Evolutionary conservation across 805 yeast genomes (phyloP).

Genomic region (Spathaspora hagerdaliae): DNA sequence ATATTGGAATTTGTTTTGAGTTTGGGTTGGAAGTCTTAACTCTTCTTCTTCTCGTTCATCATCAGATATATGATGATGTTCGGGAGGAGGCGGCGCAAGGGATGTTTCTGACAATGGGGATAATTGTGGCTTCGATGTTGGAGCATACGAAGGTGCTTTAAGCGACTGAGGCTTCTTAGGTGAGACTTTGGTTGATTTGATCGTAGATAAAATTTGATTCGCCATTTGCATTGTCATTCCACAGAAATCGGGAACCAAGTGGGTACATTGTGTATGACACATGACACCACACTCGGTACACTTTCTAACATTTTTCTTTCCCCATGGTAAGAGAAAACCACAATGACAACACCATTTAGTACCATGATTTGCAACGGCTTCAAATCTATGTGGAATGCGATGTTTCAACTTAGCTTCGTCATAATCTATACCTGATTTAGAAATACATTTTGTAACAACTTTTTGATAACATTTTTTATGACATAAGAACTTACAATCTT

Average conservation of each 20-base stretch:
- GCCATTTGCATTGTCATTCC: constrained; percentile 99
- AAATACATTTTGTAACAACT: constrained; percentile 80
- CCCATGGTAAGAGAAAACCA: constrained; percentile 95
- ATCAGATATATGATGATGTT: constrained; percentile 9
- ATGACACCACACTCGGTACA: constrained; percentile 92
- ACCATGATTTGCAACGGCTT: constrained; percentile 85
- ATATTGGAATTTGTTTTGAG: constrained; percentile 21
- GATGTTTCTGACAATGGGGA: constrained; percentile 1
- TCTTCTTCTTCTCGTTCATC: constrained; percentile 19
- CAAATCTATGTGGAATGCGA: constrained; percentile 95
- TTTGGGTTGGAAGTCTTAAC: constrained; percentile 27
- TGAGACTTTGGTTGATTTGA: constrained; percentile 54
- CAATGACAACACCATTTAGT: constrained; percentile 99
- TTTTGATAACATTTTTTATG: constrained; percentile 78
- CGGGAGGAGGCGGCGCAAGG: neutral
- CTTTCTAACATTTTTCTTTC: constrained; percentile 85
- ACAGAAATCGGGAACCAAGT: constrained; percentile 95
- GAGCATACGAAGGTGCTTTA: neutral
- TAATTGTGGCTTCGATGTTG: neutral
- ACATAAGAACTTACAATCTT: constrained; percentile 76
- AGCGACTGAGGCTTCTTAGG: constrained; percentile 10
- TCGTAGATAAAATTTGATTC: constrained; percentile 78
- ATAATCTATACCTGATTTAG: constrained; percentile 70
- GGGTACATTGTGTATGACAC: constrained; percentile 92
- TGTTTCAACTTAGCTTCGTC: constrained; percentile 86